Conservation (phyloP, 768 basidiomycete species). For the Tulasnella sp. region DNA sequence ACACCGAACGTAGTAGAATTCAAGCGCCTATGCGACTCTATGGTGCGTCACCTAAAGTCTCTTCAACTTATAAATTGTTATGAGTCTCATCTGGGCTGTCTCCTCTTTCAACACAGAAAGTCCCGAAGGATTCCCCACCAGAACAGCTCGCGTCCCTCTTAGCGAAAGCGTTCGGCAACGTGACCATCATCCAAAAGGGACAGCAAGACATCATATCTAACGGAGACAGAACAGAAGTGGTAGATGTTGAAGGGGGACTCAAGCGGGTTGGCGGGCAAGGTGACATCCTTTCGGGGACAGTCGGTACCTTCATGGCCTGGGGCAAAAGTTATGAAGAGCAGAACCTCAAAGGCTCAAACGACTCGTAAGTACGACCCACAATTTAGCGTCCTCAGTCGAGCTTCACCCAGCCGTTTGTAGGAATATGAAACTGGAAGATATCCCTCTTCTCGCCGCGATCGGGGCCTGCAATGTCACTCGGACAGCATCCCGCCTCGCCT, state of each 20-base stretch:
- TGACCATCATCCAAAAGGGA: slow-evolving; percentile 89
- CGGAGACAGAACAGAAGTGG: slow-evolving; percentile 53
- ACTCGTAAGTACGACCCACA: slow-evolving; percentile 34
- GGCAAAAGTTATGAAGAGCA: slow-evolving; percentile 82
- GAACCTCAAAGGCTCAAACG: slow-evolving; percentile 38
- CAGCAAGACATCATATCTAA: slow-evolving; percentile 69
- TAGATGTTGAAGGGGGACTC: slow-evolving; percentile 67
- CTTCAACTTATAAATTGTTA: background rate
- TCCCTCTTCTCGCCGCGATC: slow-evolving; percentile 78
- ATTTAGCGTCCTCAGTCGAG: background rate
- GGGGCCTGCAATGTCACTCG: slow-evolving; percentile 87
- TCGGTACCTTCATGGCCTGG: slow-evolving; percentile 91
- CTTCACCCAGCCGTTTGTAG: background rate
- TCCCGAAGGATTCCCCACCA: slow-evolving; percentile 44
- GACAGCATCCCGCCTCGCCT: slow-evolving; percentile 69
- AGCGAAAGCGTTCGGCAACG: slow-evolving; percentile 70
- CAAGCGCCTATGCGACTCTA: slow-evolving; percentile 65
- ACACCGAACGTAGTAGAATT: slow-evolving; percentile 97
- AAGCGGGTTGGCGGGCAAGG: slow-evolving; percentile 97
- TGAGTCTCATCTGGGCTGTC: background rate
- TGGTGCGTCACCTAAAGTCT: slow-evolving; percentile 39
- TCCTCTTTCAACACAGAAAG: slow-evolving; percentile 29
- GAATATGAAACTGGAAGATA: slow-evolving; percentile 31
- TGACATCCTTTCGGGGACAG: slow-evolving; percentile 80
- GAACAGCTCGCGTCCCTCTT: slow-evolving; percentile 59